phyloP scores from a whole-genome alignment of 192 early-diverging fungal species.

The Mortierella antarctica region DNA sequence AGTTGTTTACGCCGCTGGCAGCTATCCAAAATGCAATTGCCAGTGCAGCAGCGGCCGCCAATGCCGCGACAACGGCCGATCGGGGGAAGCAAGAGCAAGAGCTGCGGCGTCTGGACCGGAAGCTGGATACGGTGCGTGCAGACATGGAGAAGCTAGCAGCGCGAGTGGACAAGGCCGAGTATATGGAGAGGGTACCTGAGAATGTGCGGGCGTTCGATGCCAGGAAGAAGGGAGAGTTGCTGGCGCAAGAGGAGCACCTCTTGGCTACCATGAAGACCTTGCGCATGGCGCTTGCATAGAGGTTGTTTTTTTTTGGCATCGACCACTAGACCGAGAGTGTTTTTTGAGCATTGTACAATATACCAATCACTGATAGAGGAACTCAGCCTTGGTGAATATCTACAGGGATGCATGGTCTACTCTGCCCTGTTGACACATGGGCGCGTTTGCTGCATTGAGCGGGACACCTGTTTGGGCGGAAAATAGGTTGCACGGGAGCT shows the following conservation, averaged over 20 bases:
- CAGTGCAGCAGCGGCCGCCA: slow-evolving; percentile 1
- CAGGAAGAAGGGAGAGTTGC: slow-evolving; percentile 17
- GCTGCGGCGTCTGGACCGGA: slow-evolving; percentile 26
- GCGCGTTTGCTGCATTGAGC: too few species aligned
- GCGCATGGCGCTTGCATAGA: slow-evolving; percentile 8
- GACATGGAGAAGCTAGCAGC: slow-evolving; percentile 27
- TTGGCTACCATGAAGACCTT: slow-evolving; percentile 15
- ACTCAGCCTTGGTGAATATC: too few species aligned
- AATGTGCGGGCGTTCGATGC: slow-evolving; percentile 11
- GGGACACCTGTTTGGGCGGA: too few species aligned
- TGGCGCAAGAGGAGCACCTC: slow-evolving; percentile 37
- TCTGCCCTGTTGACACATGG: too few species aligned
- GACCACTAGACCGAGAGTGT: not conserved
- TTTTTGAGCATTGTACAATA: not conserved
- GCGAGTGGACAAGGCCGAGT: slow-evolving; percentile 24
- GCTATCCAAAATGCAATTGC: slow-evolving; percentile 31
- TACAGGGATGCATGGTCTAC: too few species aligned
- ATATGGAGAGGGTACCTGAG: slow-evolving; percentile 27
- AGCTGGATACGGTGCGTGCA: slow-evolving; percentile 10
- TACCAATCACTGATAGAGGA: too few species aligned
- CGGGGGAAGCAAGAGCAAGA: slow-evolving; percentile 25
- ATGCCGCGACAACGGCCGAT: not conserved
- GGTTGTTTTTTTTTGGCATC: not conserved
- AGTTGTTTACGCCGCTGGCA: slow-evolving; percentile 32
- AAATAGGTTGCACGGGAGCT: too few species aligned